These are phyloP conservation scores for Huiozyma naganishii DNA, from an alignment of 805 yeast genomes.

Conservation along the genomic window DNA sequence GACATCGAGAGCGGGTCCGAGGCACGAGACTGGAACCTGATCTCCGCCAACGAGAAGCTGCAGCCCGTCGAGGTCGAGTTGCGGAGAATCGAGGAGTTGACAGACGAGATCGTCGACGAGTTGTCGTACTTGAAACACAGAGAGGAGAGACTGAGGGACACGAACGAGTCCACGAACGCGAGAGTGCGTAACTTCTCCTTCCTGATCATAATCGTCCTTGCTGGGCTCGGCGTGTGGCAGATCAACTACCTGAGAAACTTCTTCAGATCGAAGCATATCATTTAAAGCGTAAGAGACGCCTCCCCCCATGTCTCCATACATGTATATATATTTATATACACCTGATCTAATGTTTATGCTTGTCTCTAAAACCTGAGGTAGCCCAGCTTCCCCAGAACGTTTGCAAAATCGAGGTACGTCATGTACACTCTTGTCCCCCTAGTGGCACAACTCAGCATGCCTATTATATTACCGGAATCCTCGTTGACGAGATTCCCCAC, in stretches of 20 bases:
- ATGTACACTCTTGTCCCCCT: conserved; percentile 29
- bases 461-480: conserved; percentile 26
- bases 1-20: conserved; percentile 93
- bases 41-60: conserved; percentile 86
- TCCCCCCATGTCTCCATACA: neutral
- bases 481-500: conserved; percentile 26
- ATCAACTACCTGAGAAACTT: conserved; percentile 82
- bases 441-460: conserved; percentile 37
- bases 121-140: conserved; percentile 75
- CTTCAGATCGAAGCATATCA: conserved; percentile 77
- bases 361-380: conserved; percentile 22
- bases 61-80: conserved; percentile 88
- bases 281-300: conserved; percentile 24
- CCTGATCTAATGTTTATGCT: neutral
- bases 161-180: conserved; percentile 90
- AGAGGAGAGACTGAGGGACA: conserved; percentile 89
- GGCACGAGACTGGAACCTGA: conserved; percentile 95
- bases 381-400: conserved; percentile 39
- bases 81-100: conserved; percentile 74
- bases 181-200: conserved; percentile 85
- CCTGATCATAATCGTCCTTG: conserved; percentile 52
- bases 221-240: conserved; percentile 87
- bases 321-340: neutral
- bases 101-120: conserved; percentile 71
- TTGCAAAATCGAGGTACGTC: conserved; percentile 37